A percentile compares a stretch with the other conserved stretches of the same genome.
Evolutionary conservation across 805 yeast species (phyloP).

Genomic region (Starmerella floris): DNA sequence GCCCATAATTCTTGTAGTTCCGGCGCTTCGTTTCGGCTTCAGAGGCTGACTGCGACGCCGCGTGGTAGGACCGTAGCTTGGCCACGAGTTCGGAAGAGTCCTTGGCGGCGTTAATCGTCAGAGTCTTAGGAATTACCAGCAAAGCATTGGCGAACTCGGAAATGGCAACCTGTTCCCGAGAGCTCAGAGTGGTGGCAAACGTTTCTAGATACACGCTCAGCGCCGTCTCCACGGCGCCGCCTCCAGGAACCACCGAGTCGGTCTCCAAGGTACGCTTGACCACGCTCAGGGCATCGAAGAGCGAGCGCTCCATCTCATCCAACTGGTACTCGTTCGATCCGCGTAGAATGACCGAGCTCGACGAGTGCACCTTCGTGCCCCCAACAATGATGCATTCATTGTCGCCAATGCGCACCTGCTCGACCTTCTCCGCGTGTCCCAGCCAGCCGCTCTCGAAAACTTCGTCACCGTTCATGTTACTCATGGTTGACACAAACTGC

Average conservation of each 20-base stretch:
- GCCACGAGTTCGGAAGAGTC: slow-evolving; percentile 92
- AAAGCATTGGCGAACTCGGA: slow-evolving; percentile 92
- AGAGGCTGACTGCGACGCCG: slow-evolving; percentile 79
- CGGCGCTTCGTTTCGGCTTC: slow-evolving; percentile 74
- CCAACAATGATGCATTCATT: slow-evolving; percentile 90
- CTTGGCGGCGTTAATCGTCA: slow-evolving; percentile 95
- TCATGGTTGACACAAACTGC: slow-evolving; percentile 68
- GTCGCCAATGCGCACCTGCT: slow-evolving; percentile 81
- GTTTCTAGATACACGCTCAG: slow-evolving; percentile 87
- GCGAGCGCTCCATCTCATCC: slow-evolving; percentile 97
- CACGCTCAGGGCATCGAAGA: slow-evolving; percentile 87
- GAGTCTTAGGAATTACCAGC: slow-evolving; percentile 84
- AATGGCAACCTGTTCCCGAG: slow-evolving; percentile 94
- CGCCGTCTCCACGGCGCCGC: slow-evolving; percentile 98
- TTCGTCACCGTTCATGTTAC: slow-evolving; percentile 93
- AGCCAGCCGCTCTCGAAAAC: slow-evolving; percentile 71
- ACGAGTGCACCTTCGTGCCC: slow-evolving; percentile 82
- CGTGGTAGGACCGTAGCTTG: slow-evolving; percentile 88
- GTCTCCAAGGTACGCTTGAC: slow-evolving; percentile 92
- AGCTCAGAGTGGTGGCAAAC: slow-evolving; percentile 94
- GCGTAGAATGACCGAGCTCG: slow-evolving; percentile 81
- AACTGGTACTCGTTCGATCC: slow-evolving; percentile 88
- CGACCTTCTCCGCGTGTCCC: slow-evolving; percentile 83
- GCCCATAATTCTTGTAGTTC: slow-evolving; percentile 79
- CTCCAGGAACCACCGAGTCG: slow-evolving; percentile 94